Conservation (phyloP, 495 filamentous ascomycete genomes). For the Chaetomium tenue region DNA sequence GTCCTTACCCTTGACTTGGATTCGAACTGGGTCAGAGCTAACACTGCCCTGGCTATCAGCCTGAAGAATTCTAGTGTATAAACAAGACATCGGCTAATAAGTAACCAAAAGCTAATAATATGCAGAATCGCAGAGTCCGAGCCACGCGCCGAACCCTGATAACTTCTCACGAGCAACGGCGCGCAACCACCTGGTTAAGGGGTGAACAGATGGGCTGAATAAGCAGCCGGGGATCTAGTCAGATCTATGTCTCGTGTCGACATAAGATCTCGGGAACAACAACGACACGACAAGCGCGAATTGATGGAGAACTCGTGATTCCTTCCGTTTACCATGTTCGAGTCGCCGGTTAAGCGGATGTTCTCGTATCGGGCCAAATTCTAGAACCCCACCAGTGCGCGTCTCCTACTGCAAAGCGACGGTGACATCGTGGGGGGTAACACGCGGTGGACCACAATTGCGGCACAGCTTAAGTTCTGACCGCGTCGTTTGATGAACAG, state of each 20-base stretch:
- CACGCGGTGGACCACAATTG: slow-evolving; percentile 1
- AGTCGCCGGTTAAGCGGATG: background rate
- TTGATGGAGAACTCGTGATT: background rate
- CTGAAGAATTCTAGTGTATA: too few species aligned
- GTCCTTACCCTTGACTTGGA: too few species aligned
- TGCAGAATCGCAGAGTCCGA: too few species aligned
- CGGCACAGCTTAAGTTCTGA: slow-evolving; percentile 5
- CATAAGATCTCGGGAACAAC: background rate
- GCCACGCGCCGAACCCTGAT: background rate
- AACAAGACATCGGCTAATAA: too few species aligned
- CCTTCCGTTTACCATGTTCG: background rate
- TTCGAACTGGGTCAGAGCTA: too few species aligned
- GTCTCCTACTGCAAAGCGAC: background rate
- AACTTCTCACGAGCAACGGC: background rate
- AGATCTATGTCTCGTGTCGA: background rate
- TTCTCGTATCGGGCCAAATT: background rate
- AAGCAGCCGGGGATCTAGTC: background rate
- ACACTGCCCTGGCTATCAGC: too few species aligned
- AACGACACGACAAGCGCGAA: background rate
- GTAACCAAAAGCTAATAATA: too few species aligned
- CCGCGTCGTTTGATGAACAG: slow-evolving; percentile 2
- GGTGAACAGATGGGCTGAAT: background rate
- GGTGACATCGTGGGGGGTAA: background rate
- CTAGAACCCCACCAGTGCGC: background rate
- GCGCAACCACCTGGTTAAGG: too few species aligned